These are phyloP conservation scores for Chionographis japonica DNA, from an alignment of 106 monocot genomes.

Conservation along the genomic window DNA sequence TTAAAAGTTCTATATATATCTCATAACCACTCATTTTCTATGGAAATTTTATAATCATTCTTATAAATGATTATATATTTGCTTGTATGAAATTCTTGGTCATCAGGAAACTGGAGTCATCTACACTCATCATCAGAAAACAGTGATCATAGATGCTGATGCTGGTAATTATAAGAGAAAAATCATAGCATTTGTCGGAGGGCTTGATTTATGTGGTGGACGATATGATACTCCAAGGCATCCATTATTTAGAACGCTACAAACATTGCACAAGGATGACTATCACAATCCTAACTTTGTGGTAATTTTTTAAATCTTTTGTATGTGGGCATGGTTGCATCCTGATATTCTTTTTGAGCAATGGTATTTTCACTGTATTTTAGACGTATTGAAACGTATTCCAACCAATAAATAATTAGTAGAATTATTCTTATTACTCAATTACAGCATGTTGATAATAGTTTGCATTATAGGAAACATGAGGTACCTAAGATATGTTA, in stretches of 20 bases:
- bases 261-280: constrained; percentile 86
- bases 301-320: constrained; percentile 28
- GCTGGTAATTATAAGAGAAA: constrained; percentile 65
- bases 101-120: constrained; percentile 84
- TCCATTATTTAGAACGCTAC: constrained; percentile 59
- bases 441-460: too few relatives aligned
- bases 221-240: constrained; percentile 83
- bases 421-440: too few relatives aligned
- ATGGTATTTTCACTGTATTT: too few relatives aligned
- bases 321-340: not conserved
- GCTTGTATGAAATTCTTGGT: not conserved
- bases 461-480: too few relatives aligned
- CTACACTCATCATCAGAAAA: constrained; percentile 95
- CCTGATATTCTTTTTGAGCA: not conserved
- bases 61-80: not conserved
- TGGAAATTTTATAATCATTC: too few relatives aligned
- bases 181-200: constrained; percentile 89
- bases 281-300: constrained; percentile 78
- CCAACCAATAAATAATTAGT: too few relatives aligned
- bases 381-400: too few relatives aligned
- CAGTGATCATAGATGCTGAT: constrained; percentile 84
- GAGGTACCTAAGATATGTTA: too few relatives aligned
- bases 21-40: too few relatives aligned
- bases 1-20: too few relatives aligned
- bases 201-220: constrained; percentile 87